Base-by-base conservation (phyloP, 495 filamentous ascomycete genomes). In the Penicillium psychrofluorescens region DNA sequence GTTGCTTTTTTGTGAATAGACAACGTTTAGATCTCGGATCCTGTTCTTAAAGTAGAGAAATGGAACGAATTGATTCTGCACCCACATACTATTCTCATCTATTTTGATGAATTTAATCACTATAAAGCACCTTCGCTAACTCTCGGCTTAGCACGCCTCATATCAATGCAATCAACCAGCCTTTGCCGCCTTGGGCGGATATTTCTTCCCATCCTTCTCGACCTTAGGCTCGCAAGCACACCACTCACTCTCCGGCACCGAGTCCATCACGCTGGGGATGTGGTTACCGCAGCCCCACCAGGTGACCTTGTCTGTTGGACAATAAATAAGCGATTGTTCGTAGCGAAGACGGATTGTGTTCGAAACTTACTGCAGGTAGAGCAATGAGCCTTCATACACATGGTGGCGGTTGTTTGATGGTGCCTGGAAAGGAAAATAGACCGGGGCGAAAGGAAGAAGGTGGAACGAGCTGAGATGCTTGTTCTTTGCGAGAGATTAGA, bases 271-370 rank as follows among this genome's bases (percentile, higher is more conserved):
- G 1, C 51, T 61, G 11, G 83, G 73, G 38, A 90, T 72, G 53
- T 90, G 85, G 27, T 33, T 59, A 35, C 85, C 85, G 65, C 86
- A 90, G 44, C 85, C 85, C 50, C 63, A 73, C 85, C 85, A 90
- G 38, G 81, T 77, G 43, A 65, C 59, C 48, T 86, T 83, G 42
- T 76, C 85, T 88, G 43, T 49, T 12, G 14, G 35, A 32, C 28
- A 33, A 1, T 27, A 40, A 32, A 45, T 57, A 40, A 52, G 47
- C 14, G 10, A 12, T 1, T 33, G 2, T 22, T 35, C 15, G 10
- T 12, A 11, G 12, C 27, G n/a, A 12, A 8, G 11, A 12, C 27
- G 16, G 13, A 15, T 27, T 30, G 22, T 22, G 22, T 22, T 22
- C 22, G 29, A 7, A 1, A 64, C 66, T 43, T 63, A 77, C 74